Base-by-base conservation (phyloP, 306 rosid genomes). In the Rubus parviflorus region DNA sequence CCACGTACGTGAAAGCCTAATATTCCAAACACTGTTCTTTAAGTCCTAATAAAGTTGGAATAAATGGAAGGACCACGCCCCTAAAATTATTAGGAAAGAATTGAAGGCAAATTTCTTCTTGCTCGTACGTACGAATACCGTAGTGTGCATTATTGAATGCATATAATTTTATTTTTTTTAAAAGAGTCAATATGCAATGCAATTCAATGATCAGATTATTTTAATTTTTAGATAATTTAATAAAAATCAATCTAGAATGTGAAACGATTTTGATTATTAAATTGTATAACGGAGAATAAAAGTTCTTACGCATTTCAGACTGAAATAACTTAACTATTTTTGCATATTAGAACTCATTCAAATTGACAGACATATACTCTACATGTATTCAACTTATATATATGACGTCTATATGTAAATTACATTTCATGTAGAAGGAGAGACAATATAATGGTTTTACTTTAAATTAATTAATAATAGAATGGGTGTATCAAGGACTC, bases 1-100 rank as follows among this genome's bases (percentile, higher is more conserved):
- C 81, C 90, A 85, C 96, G 97, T 88, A 82, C 91, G 96, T 88
- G 88, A 81, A 13, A 22, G 62, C 70, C 73, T 64, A 19, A 11
- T 38, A 68, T 81, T 80, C 82, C 80, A 19, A 74, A 74, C 30
- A 5, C 2, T n/a, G 51, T 20, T 1, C n/a, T n/a, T 60, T 10
- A 30, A 61, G 12, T 25, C 42, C 57, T 68, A 35, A 47, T 70
- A 60, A 83, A 48, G 82, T 88, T 87, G 84, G 88, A 88, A 92
- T 73, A 78, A 81, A 78, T 84, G 90, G 35, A 62, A 35, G 45
- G 68, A 90, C 96, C 75, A 69, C 69, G 8, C 76, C 14, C 3
- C 15, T 15, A 3, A 17, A 62, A 15, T 20, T 30, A 40, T 37
- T 14, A 3, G 68, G 20, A 35, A 30, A 30, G 35, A 30, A 30